These are phyloP conservation scores for Aspergillus heteromorphus DNA, from an alignment of 495 filamentous ascomycete species.

Conservation along the genomic window DNA sequence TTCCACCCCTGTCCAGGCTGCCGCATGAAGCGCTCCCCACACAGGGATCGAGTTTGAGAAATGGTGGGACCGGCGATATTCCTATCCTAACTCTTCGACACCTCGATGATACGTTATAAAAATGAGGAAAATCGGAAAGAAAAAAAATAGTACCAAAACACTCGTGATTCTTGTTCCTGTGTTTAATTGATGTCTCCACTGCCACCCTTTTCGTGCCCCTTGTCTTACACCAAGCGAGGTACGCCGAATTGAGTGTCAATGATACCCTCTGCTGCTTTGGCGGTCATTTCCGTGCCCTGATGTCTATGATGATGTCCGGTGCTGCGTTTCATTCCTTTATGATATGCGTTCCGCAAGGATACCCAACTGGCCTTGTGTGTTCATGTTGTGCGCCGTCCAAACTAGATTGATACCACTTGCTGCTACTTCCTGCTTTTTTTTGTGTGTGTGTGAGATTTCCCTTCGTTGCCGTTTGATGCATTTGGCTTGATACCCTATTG, in stretches of 20 bases:
- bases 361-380: slow-evolving; percentile 28
- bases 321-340: slow-evolving; percentile 34
- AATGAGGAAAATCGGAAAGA: slow-evolving; percentile 4
- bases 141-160: slow-evolving; percentile 5
- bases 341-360: slow-evolving; percentile 36
- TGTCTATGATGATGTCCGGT: slow-evolving; percentile 17
- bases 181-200: slow-evolving; percentile 26
- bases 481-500: slow-evolving; percentile 35
- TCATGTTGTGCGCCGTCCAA: slow-evolving; percentile 36
- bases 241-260: slow-evolving; percentile 14
- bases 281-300: slow-evolving; percentile 18
- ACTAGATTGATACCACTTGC: slow-evolving; percentile 52
- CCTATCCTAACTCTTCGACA: slow-evolving; percentile 12
- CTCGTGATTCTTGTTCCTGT: slow-evolving; percentile 8
- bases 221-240: slow-evolving; percentile 5
- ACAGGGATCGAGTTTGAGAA: slow-evolving; percentile 37
- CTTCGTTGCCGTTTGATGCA: slow-evolving; percentile 21
- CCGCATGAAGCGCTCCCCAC: slow-evolving; percentile 37
- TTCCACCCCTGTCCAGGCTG: slow-evolving; percentile 44
- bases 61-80: slow-evolving; percentile 37
- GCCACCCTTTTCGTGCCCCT: slow-evolving; percentile 24
- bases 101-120: slow-evolving; percentile 8
- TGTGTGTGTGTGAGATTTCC: slow-evolving; percentile 22
- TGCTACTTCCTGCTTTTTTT: slow-evolving; percentile 26
- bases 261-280: slow-evolving; percentile 28